A percentile compares a stretch with the other conserved stretches of the same genome.
phyloP scores from a whole-genome alignment of 495 filamentous ascomycete species.

The Elaphomyces granulatus region DNA sequence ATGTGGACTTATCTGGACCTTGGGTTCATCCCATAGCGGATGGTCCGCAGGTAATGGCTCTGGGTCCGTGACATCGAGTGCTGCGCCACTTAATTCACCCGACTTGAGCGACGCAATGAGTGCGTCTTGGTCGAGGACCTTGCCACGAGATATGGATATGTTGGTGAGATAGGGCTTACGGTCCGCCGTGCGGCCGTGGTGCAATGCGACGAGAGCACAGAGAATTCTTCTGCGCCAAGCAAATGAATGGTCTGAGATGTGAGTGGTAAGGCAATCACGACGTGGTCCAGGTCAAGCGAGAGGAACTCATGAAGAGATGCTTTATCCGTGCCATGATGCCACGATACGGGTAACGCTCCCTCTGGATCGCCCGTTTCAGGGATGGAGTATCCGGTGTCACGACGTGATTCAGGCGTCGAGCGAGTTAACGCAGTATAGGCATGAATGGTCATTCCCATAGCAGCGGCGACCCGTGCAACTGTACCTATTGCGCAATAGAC shows the following conservation, averaged over 20 bases:
- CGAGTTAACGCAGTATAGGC: conserved; percentile 60
- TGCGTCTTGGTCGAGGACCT: conserved; percentile 47
- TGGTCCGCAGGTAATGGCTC: conserved; percentile 55
- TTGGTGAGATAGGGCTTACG: conserved; percentile 50
- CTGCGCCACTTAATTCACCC: conserved; percentile 43
- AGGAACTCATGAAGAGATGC: conserved; percentile 46
- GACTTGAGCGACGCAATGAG: conserved; percentile 44
- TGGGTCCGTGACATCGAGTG: conserved; percentile 65
- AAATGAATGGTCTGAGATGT: conserved; percentile 45
- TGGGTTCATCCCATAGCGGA: conserved; percentile 47
- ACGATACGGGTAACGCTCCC: conserved; percentile 45
- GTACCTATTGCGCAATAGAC: not conserved
- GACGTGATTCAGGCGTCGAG: conserved; percentile 32
- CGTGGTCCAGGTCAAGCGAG: conserved; percentile 45
- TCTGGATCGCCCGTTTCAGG: conserved; percentile 58
- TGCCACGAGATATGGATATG: conserved; percentile 52
- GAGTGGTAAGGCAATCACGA: conserved; percentile 52
- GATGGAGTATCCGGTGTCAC: conserved; percentile 48
- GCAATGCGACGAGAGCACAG: conserved; percentile 29
- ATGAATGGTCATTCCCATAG: conserved; percentile 67
- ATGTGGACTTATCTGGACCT: conserved; percentile 61
- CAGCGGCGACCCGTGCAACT: conserved; percentile 50
- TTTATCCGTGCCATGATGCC: conserved; percentile 49
- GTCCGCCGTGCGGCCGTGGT: conserved; percentile 2
- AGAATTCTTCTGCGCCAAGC: conserved; percentile 44